These are phyloP conservation scores for Phytopythium litorale DNA, from an alignment of 352 stramenopile genomes.

Conservation along the genomic window DNA sequence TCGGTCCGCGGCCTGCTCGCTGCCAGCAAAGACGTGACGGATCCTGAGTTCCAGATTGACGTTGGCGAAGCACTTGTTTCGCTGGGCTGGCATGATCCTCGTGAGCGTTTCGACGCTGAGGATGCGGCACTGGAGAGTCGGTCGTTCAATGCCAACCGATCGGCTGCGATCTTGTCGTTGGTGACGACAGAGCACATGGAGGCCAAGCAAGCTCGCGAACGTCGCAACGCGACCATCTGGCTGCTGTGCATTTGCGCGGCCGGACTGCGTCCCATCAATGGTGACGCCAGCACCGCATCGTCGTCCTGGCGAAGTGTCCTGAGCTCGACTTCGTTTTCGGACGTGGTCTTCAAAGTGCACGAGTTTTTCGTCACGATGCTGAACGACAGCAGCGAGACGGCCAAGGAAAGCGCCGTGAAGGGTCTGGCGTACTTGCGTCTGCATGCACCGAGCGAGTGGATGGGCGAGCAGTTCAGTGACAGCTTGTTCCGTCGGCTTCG, in stretches of 20 bases:
- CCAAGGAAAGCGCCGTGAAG: slow-evolving; percentile 78
- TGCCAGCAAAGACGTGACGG: slow-evolving; percentile 13
- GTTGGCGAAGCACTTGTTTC: slow-evolving; percentile 52
- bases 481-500: slow-evolving; percentile 72
- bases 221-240: slow-evolving; percentile 58
- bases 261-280: slow-evolving; percentile 19
- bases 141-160: slow-evolving; percentile 26
- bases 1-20: slow-evolving; percentile 20
- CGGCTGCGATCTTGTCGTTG: slow-evolving; percentile 8
- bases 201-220: slow-evolving; percentile 15
- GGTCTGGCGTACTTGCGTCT: slow-evolving; percentile 69
- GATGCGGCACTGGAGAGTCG: background rate
- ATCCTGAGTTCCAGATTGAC: slow-evolving; percentile 46
- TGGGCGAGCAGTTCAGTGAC: slow-evolving; percentile 66
- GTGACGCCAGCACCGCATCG: background rate
- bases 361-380: slow-evolving; percentile 82
- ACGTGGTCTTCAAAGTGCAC: slow-evolving; percentile 40
- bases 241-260: slow-evolving; percentile 65
- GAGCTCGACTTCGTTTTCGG: slow-evolving; percentile 19
- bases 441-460: slow-evolving; percentile 40
- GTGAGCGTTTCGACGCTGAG: slow-evolving; percentile 16
- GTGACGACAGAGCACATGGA: slow-evolving; percentile 7
- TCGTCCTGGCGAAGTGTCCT: slow-evolving; percentile 36
- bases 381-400: slow-evolving; percentile 58
- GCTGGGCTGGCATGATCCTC: slow-evolving; percentile 31